Evolutionary conservation across 225 moss, liverwort and hornwort species (phyloP), one percentile per base, ranked within the genome.

Genomic region (Polytrichum commune): DNA sequence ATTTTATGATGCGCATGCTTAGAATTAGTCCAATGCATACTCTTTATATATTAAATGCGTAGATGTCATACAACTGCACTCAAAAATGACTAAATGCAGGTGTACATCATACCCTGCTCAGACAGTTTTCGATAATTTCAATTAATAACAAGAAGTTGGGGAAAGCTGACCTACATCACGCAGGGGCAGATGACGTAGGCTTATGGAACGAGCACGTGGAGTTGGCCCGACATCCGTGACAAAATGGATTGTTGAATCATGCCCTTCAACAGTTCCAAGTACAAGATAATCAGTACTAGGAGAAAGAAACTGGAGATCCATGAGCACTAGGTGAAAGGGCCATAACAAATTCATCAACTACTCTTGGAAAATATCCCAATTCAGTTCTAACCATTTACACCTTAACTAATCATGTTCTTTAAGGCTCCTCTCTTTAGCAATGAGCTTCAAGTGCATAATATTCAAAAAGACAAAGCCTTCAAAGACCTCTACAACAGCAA

Each of bases 101-200:
- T 28, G 54, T 22, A 54, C 30, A 67, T 60, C 19, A 55, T n/a
- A 53, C 23, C 22, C 38, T 38, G n/a, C 66, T 60, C 22, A 23
- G 9, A 60, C 9, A 60, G 60, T 60, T 20, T 60, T 22, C 20
- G 1, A 60, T 29, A 18, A 75, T 26, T 54, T 54, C 65, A 83
- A 73, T 64, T 76, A 79, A 76, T 81, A 70, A 70, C 69, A 62
- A 82, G 78, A 38, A 69, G 27, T 76, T 71, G 54, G 83, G 81
- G 86, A 89, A 83, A 86, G 94, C 92, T 92, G 94, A 98, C 97
- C 94, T 98, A 98, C 95, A 95, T 98, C 98, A 86, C 95, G 95
- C 85, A 98, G 93, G 74, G 98, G 98, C 69, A 98, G 84, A 75
- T 98, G 81, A 26, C 90, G 91, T 66, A 98, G 86, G 76, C 85